Evolutionary conservation across 768 basidiomycete genomes (phyloP), one percentile per base, ranked within the genome.

Genomic region (Russula brevipes): DNA sequence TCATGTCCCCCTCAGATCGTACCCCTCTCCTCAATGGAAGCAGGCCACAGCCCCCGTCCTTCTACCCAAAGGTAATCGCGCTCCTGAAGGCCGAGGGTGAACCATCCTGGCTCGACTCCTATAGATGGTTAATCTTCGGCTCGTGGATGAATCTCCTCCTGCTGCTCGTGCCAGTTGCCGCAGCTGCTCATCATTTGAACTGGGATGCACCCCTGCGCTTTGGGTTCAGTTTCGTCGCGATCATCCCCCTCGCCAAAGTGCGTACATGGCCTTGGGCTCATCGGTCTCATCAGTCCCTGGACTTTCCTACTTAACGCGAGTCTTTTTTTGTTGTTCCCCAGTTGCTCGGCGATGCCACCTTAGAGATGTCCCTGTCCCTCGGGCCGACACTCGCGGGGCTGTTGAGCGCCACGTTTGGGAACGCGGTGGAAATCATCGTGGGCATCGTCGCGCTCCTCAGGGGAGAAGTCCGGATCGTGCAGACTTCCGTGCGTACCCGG

Each of bases 341-440:
- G 84, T 78, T 92, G 54, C 82, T 93, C 5, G 90, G 91, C 14
- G 86, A 89, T 58, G 85, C 89, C 0, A 93, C 91, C 0, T 89
- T 93, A 54, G 89, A 91, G 73, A 80, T 90, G 79, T 87, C 88
- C 1, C 72, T 85, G 53, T 84, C 83, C 69, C 77, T 95, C 52
- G 93, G 93, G 5, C 85, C 92, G 69, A 94, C 92, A 1, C 77
- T 94, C 38, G 91, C 92, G 45, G 93, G 92, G 33, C 78, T 96
- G 4, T 77, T 95, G 57, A 95, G 95, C 68, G 94, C 91, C 8
- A 83, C 88, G 1, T 89, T 89, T 65, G 88, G 87, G 36, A 90
- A 89, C 70, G 89, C 89, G 9, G 88, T 93, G 50, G 92, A 94
- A 73, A 89, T 94, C 54, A 94, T 94, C 66, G 91, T 95, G 42